Evolutionary conservation across 176 grass and related monocot genomes (phyloP).

Genomic region (Bolboschoenus planiculmis): DNA sequence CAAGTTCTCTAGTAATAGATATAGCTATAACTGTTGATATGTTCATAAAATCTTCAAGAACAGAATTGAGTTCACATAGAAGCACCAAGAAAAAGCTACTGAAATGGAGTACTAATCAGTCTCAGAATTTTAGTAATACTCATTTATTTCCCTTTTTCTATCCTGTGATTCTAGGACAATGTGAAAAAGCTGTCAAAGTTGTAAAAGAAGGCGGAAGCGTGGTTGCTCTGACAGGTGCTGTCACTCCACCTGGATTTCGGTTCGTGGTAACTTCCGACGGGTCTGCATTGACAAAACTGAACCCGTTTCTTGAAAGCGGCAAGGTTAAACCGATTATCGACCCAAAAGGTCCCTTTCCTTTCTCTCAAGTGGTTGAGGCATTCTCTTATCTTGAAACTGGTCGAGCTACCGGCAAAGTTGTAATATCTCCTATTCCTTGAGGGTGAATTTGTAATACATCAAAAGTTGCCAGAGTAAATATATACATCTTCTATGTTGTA

Average conservation of each 20-base stretch:
- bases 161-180: conserved; percentile 50
- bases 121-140: not conserved
- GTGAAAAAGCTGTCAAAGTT: conserved; percentile 63
- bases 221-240: conserved; percentile 61
- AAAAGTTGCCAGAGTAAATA: not conserved
- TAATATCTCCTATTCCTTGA: conserved; percentile 67
- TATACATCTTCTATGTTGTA: not conserved
- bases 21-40: not conserved
- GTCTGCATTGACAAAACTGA: conserved; percentile 51
- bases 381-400: conserved; percentile 89
- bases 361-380: conserved; percentile 62
- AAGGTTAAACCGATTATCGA: conserved; percentile 77
- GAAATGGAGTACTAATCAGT: not conserved
- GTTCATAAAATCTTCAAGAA: not conserved
- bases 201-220: conserved; percentile 75
- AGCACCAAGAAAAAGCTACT: not conserved
- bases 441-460: not conserved
- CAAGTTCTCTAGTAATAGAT: not conserved
- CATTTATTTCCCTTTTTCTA: not conserved
- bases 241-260: conserved; percentile 59
- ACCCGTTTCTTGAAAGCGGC: conserved; percentile 69
- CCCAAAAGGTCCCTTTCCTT: conserved; percentile 49
- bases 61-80: not conserved
- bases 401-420: conserved; percentile 66
- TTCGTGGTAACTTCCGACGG: conserved; percentile 83